Evolutionary conservation across 176 grass and related monocot genomes (phyloP), one percentile per base, ranked within the genome.

Genomic region (Tuctoria greenei): DNA sequence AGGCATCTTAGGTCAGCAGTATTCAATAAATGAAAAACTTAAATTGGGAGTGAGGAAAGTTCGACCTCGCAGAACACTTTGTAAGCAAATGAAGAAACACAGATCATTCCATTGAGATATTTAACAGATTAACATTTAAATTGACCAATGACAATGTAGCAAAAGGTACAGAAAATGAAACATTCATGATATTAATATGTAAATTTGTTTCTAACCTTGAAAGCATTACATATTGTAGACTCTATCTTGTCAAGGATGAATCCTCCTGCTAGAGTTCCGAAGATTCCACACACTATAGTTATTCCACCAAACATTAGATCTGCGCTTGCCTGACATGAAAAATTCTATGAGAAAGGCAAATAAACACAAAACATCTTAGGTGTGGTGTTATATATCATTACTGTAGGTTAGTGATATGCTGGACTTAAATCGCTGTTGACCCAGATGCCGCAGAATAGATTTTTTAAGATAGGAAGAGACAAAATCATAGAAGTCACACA

Each of bases 241-340:
- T 84, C 77, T 66, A 95, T 88, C 68, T 90, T 85, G 77, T 99
- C 95, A 84, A 95, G 91, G 63, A 92, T 60, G 62, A 95, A 73
- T 52, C 95, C 95, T 74, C 95, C 95, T 67, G 85, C 87, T 73
- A 99, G 79, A 57, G 95, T 99, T 87, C 95, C 95, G 84, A 92
- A 35, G 43, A 99, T 90, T 82, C 95, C 95, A 80, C 95, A 99
- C 10, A 99, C 82, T 84, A 99, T 99, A 82, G 95, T 99, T 86
- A 99, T 86, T 65, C 91, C 91, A 31, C 95, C 95, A 85, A 99
- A 99, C 91, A 95, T 92, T 54, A 92, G 38, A 82, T 99, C 95
- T 50, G 95, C 95, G 82, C 83, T 95, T 17, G 79, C 80, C 95
- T 99, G 89, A 72, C 69, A 88, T 64, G 67, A 88, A 88, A 88